A percentile compares a stretch with the other conserved stretches of the same genome.
Conservation (phyloP, 768 basidiomycete genomes). For the Termitomyces sp. region DNA sequence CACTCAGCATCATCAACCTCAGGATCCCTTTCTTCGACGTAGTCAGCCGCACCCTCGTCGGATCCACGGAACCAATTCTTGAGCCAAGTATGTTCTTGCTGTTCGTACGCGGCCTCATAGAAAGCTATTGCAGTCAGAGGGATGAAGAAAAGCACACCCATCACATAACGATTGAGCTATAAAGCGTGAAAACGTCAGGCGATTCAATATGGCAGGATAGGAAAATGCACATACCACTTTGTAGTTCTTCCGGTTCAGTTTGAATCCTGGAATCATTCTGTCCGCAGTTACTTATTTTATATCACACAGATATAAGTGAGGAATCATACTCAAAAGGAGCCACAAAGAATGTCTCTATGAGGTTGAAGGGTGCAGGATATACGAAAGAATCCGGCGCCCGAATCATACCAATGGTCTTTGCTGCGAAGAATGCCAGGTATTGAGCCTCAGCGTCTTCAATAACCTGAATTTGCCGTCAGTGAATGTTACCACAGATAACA, state of each 20-base stretch:
- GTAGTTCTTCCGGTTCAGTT: slow-evolving; percentile 48
- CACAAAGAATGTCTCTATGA: slow-evolving; percentile 74
- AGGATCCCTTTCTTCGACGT: slow-evolving; percentile 52
- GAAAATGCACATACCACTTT: slow-evolving; percentile 36
- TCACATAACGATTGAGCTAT: slow-evolving; percentile 72
- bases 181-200: background rate
- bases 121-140: slow-evolving; percentile 72
- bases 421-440: slow-evolving; percentile 86
- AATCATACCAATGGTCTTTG: slow-evolving; percentile 81
- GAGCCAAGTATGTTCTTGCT: slow-evolving; percentile 53
- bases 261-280: slow-evolving; percentile 38
- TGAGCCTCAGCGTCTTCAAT: slow-evolving; percentile 84
- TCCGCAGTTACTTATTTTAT: background rate
- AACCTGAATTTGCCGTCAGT: slow-evolving; percentile 38
- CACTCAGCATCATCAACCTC: slow-evolving; percentile 49
- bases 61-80: slow-evolving; percentile 57
- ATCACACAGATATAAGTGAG: background rate
- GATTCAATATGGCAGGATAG: background rate
- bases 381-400: slow-evolving; percentile 81
- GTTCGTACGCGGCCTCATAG: slow-evolving; percentile 57
- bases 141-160: slow-evolving; percentile 77
- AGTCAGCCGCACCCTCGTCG: slow-evolving; percentile 55
- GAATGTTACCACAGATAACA: background rate
- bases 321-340: slow-evolving; percentile 79
- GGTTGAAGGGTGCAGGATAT: slow-evolving; percentile 91